Evolutionary conservation across 164 flowering plant genomes (phyloP).

Genomic region (Kalanchoe fedtschenkoi): DNA sequence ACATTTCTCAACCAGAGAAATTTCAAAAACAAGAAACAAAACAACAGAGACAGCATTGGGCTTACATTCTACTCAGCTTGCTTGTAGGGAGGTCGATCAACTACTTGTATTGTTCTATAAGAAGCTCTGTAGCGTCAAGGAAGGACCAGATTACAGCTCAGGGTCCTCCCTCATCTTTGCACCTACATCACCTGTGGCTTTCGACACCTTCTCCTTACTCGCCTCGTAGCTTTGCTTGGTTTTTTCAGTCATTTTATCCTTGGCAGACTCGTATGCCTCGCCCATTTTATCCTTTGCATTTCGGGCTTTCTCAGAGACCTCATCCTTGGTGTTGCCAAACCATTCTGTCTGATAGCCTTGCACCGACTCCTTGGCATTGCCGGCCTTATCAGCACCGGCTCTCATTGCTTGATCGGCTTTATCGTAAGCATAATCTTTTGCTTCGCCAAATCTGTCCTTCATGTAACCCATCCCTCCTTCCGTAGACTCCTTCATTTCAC

Average conservation of each 20-base stretch:
- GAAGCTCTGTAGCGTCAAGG: no score
- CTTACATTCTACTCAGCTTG: no score
- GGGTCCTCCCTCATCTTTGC: conserved; percentile 15
- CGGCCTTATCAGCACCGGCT: not conserved
- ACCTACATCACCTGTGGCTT: conserved; percentile 31
- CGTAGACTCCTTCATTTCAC: conserved; percentile 10
- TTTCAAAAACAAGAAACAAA: no score
- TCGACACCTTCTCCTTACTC: conserved; percentile 38
- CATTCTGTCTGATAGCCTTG: conserved; percentile 7
- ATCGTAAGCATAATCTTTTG: conserved; percentile 3
- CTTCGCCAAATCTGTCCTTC: conserved; percentile 1
- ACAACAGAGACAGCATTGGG: no score
- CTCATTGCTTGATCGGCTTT: not conserved
- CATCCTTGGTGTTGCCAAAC: conserved; percentile 3
- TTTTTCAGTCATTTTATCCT: conserved; percentile 20
- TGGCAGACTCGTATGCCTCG: conserved; percentile 17
- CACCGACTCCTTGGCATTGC: conserved; percentile 5
- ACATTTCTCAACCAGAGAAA: no score
- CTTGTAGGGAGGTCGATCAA: no score
- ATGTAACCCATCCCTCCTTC: conserved; percentile 9
- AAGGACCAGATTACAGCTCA: conserved; percentile 17
- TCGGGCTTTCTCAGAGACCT: not conserved
- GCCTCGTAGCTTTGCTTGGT: conserved; percentile 28
- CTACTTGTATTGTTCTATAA: no score
- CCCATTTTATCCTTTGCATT: conserved; percentile 4